Percentiles rank a stretch among this genome's conserved stretches.
Evolutionary conservation across 768 basidiomycete species (phyloP).

Genomic region (Astraeus odoratus): DNA sequence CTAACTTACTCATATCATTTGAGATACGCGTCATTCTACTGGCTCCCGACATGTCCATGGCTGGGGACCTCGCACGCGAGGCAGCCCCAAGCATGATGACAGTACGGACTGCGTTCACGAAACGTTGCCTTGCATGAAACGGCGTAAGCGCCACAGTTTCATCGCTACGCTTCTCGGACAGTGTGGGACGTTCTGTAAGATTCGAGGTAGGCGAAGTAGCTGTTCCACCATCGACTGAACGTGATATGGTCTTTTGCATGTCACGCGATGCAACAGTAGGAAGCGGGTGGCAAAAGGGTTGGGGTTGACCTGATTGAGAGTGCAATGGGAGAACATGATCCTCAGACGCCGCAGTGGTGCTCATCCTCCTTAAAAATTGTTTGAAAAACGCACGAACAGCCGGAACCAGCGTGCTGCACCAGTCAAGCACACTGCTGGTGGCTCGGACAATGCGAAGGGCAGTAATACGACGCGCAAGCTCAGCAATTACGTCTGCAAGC

Average conservation of each 20-base stretch:
- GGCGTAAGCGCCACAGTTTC: constrained; percentile 19
- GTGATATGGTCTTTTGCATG: constrained; percentile 15
- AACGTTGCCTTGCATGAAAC: constrained; percentile 30
- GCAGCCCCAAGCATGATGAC: constrained; percentile 40
- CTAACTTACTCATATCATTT: constrained; percentile 35
- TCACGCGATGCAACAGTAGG: constrained; percentile 9
- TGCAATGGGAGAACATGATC: constrained; percentile 18
- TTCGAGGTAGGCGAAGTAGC: constrained; percentile 22
- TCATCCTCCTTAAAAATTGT: constrained; percentile 19
- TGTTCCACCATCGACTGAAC: constrained; percentile 13
- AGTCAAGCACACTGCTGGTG: constrained; percentile 17
- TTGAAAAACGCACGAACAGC: constrained; percentile 16
- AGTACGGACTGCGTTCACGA: constrained; percentile 37
- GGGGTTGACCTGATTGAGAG: constrained; percentile 15
- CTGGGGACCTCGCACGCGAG: constrained; percentile 24
- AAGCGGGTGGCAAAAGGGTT: constrained; percentile 7
- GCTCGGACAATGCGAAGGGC: constrained; percentile 20
- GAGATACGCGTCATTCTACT: constrained; percentile 36
- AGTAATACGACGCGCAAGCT: constrained; percentile 18
- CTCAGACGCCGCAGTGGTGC: constrained; percentile 14
- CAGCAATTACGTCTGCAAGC: constrained; percentile 39
- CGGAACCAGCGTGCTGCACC: constrained; percentile 17
- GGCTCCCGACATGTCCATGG: no score
- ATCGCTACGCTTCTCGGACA: constrained; percentile 22
- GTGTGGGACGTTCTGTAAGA: constrained; percentile 20